Conservation (phyloP, 2,329 filamentous ascomycete species). For the Claviceps humidiphila region DNA sequence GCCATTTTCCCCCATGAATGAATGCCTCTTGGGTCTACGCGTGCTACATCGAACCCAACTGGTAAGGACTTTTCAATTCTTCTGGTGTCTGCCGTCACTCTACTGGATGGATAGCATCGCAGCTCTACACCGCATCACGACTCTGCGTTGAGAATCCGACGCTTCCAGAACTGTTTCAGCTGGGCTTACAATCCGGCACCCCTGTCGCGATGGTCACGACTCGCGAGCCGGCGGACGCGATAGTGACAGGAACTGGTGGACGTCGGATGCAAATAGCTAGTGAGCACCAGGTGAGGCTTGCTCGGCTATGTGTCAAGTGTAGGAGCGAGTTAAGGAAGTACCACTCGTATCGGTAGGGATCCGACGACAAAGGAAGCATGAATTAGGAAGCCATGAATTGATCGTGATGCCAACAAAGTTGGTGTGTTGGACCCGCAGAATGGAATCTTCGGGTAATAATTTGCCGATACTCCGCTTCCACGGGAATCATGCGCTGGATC, state of each 20-base stretch:
- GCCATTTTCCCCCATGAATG: background rate
- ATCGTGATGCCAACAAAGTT: background rate
- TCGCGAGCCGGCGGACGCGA: background rate
- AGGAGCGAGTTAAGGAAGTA: background rate
- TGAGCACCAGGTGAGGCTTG: background rate
- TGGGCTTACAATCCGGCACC: background rate
- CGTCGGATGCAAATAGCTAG: background rate
- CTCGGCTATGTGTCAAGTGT: background rate
- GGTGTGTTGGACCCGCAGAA: slow-evolving; percentile 1
- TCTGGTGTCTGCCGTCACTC: background rate
- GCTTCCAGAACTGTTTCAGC: background rate
- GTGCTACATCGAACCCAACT: background rate
- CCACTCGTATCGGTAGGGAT: background rate
- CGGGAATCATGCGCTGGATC: background rate
- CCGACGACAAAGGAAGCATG: background rate
- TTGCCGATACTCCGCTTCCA: background rate
- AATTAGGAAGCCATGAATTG: background rate
- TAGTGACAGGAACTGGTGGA: background rate
- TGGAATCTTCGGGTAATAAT: background rate
- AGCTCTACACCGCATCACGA: background rate
- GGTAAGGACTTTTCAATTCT: background rate
- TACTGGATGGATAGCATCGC: background rate
- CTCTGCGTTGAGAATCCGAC: background rate
- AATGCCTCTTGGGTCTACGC: background rate
- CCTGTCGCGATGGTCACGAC: background rate